These are phyloP conservation scores for Phragmites australis DNA, from an alignment of 176 grass and related monocot genomes.

Conservation along the genomic window DNA sequence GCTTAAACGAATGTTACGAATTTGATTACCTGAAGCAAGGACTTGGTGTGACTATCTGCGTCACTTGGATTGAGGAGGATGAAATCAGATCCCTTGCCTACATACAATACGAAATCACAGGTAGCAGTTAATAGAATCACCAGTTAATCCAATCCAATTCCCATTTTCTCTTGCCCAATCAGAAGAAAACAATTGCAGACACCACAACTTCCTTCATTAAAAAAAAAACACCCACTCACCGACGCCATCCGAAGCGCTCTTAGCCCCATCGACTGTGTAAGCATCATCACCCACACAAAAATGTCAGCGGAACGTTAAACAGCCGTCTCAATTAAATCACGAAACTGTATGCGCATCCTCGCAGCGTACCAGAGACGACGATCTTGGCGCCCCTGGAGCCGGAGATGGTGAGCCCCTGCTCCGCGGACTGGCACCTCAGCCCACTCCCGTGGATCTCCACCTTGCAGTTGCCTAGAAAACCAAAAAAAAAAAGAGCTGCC, in stretches of 20 bases:
- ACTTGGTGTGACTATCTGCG: constrained; percentile 49
- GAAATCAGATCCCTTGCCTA: constrained; percentile 39
- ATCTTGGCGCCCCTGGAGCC: constrained; percentile 54
- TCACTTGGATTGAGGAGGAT: constrained; percentile 67
- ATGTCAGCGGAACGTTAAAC: background rate
- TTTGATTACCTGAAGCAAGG: constrained; percentile 63
- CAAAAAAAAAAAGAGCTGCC: background rate
- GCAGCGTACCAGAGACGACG: constrained; percentile 40
- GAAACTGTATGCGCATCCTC: background rate
- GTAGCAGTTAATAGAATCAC: background rate
- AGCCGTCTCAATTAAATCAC: background rate
- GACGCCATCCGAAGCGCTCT: constrained; percentile 11
- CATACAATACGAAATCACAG: constrained; percentile 1
- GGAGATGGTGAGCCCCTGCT: constrained; percentile 51
- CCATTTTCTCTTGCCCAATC: too few species aligned
- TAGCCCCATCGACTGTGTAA: constrained; percentile 49
- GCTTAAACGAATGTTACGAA: background rate
- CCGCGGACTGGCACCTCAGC: constrained; percentile 38
- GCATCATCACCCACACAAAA: background rate
- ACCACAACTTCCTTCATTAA: too few species aligned
- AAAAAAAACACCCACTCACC: constrained; percentile 42
- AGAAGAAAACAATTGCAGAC: background rate
- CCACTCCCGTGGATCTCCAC: constrained; percentile 62
- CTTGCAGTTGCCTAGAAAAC: constrained; percentile 65
- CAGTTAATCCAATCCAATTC: background rate